Percentiles rank a stretch among this genome's conserved stretches.
Evolutionary conservation across 306 rosid species (phyloP).

Genomic region (Datisca glomerata): DNA sequence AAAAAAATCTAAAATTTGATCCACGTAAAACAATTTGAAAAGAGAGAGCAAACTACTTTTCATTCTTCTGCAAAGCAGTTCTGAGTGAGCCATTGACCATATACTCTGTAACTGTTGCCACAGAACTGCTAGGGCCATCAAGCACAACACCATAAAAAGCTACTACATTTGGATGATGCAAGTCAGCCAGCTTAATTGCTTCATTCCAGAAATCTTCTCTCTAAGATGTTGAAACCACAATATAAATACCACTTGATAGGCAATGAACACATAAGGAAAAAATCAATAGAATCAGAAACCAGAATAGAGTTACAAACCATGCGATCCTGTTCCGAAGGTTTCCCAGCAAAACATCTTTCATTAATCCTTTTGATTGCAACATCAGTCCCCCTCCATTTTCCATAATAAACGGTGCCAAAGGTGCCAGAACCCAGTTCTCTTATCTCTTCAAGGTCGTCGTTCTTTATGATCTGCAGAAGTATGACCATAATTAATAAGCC

Average conservation of each 20-base stretch:
- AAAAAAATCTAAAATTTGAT: too few relatives aligned
- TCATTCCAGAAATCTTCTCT: slow-evolving; percentile 95
- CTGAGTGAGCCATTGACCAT: slow-evolving; percentile 92
- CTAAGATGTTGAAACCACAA: slow-evolving; percentile 40
- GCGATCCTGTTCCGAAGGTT: slow-evolving; percentile 86
- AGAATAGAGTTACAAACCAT: slow-evolving; percentile 37
- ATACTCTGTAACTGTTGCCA: slow-evolving; percentile 91
- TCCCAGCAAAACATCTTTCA: slow-evolving; percentile 87
- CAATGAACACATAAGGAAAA: not conserved
- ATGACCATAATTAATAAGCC: slow-evolving; percentile 7
- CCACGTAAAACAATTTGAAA: not conserved
- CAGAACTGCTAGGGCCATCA: slow-evolving; percentile 84
- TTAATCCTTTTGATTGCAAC: slow-evolving; percentile 90
- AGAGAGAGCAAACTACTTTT: slow-evolving; percentile 31
- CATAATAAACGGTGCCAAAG: slow-evolving; percentile 90
- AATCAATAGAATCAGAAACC: not conserved
- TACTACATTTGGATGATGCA: slow-evolving; percentile 94
- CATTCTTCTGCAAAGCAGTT: slow-evolving; percentile 75
- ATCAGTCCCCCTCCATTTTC: slow-evolving; percentile 93
- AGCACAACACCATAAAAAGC: slow-evolving; percentile 92
- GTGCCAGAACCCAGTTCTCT: slow-evolving; percentile 81
- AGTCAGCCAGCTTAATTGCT: slow-evolving; percentile 88
- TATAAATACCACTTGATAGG: not conserved
- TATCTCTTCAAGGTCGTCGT: slow-evolving; percentile 76
- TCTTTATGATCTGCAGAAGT: slow-evolving; percentile 53